Evolutionary conservation across 805 yeast species (phyloP), one percentile per base, ranked within the genome.

Genomic region (Metschnikowia baotianmanensis): DNA sequence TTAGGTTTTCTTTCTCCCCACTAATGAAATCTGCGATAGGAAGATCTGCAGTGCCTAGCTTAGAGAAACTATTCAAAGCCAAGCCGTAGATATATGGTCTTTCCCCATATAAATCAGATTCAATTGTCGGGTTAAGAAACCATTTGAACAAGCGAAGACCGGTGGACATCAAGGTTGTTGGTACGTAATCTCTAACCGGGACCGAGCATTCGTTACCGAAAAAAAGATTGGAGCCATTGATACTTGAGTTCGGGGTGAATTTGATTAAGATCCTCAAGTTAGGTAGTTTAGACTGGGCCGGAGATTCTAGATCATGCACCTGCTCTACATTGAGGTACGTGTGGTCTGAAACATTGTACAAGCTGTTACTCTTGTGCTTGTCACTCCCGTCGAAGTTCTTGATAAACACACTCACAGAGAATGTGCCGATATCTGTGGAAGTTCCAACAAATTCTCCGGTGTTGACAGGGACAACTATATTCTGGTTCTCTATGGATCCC

Each of bases 141-240:
- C 74, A 66, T 33, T 73, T 72, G 65, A 81, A 82, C 24, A 80
- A 60, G 43, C 71, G 69, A 48, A 78, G 63, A 0, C 85, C 87
- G 0, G 74, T 64, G 1, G 69, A 48, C 31, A 70, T 51, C 20
- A 69, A 46, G 1, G 77, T 58, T 4, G 78, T 67, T 3, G 89
- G 89, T 9, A 83, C 68, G 39, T 68, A 67, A 34, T 80, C 80
- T 23, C 71, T 62, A 23, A 83, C 72, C 0, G 86, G 81, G n/a
- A 65, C 55, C 8, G 72, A 76, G 55, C 80, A 80, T 52, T 83
- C 88, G 54, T 83, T 83, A 1, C 89, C 89, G 62, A 78, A 82
- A n/a, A 77, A 43, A 29, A 83, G 59, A n/a, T 71, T 69, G 30
- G 74, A 66, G 2, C 84, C 86, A 15, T 51, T 53, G n/a, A 80